Base-by-base conservation (phyloP, 768 basidiomycete species). In the Chalciporus sphaerocephalus region DNA sequence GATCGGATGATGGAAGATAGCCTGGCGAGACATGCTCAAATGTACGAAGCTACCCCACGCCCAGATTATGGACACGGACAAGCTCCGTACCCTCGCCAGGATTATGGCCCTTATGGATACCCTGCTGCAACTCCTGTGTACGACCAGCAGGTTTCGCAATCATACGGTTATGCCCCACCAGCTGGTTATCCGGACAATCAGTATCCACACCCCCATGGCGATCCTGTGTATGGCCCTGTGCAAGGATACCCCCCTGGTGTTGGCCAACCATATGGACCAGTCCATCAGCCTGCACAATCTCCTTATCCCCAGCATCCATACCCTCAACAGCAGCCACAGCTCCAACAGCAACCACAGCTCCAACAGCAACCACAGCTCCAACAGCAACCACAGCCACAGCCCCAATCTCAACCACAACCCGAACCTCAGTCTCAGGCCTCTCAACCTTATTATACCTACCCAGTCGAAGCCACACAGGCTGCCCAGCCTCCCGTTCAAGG, bases 1-100 rank as follows among this genome's bases (percentile, higher is more conserved):
- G 93, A 96, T 60, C 72, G 84, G 24, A 89, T 96, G 85, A 91
- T 94, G 82, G 90, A 92, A 60, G 91, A 92, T 50, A 88, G 85
- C 56, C 69, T 92, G 23, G 83, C 87, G 5, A 73, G 85, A 47
- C 85, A 90, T 56, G 74, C 79, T 10, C 18, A 36, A 83, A 80
- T 78, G 27, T 85, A 86, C 57, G 82, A 85, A 18, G 27, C 38
- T 30, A 35, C 40, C 23, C 71, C 63, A 17, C 67, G 54, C 44
- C 51, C 56, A 8, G 59, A 62, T 32, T 69, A 65, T 42, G 33
- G 47, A n/a, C 62, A 48, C 2, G 48, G 56, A 35, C 62, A 50
- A 47, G 47, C 43, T 36, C 46, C 43, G 40, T 68, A 45, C 58
- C 64, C 42, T 56, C 64, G 55, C 3, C 56, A 64, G 47, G 65